phyloP scores from a whole-genome alignment of 768 basidiomycete species.

The Hortiboletus campestris region DNA sequence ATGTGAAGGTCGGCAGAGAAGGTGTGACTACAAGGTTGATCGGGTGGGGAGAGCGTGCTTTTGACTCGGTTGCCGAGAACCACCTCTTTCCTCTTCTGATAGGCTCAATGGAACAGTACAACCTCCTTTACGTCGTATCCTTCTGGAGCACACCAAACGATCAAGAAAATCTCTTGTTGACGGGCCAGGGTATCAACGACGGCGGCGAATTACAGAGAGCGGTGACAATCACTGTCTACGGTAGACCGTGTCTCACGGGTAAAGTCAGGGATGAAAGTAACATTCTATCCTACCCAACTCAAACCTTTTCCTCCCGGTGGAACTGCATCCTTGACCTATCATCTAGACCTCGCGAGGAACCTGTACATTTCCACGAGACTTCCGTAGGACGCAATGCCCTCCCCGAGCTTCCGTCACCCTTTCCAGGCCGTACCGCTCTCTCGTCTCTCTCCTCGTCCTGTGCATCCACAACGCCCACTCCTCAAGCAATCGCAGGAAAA shows the following conservation, averaged over 20 bases:
- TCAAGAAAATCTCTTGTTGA: constrained; percentile 37
- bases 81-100: constrained; percentile 69
- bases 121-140: constrained; percentile 86
- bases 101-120: constrained; percentile 77
- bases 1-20: constrained; percentile 72
- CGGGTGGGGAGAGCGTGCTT: constrained; percentile 45
- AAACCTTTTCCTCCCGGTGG: constrained; percentile 81
- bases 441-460: constrained; percentile 28
- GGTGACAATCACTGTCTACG: constrained; percentile 77
- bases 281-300: constrained; percentile 55
- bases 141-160: constrained; percentile 69
- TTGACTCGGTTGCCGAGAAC: constrained; percentile 35
- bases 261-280: constrained; percentile 19
- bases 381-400: constrained; percentile 41
- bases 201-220: constrained; percentile 61
- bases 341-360: constrained; percentile 28
- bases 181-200: constrained; percentile 31
- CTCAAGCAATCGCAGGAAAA: constrained; percentile 54
- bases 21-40: constrained; percentile 51
- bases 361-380: constrained; percentile 14
- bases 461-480: constrained; percentile 14
- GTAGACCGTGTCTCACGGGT: constrained; percentile 56
- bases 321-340: constrained; percentile 86
- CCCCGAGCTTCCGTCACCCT: constrained; percentile 79
- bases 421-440: constrained; percentile 45